Conservation (phyloP, 768 basidiomycete genomes). For the Trametopsis cervina region DNA sequence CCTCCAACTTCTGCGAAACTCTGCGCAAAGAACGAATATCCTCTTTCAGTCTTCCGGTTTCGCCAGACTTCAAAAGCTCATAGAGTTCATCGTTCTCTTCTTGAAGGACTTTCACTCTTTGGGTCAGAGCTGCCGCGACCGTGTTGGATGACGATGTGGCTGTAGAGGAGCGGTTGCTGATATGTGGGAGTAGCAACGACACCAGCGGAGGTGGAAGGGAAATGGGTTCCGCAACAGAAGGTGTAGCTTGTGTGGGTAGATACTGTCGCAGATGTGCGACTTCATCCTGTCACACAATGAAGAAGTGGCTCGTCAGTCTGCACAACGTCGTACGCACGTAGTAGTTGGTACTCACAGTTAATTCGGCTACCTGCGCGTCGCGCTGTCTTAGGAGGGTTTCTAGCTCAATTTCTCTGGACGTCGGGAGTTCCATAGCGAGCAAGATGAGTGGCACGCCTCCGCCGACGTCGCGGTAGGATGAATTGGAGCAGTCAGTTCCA, state of each 20-base stretch:
- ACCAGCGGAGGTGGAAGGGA: slow-evolving; percentile 67
- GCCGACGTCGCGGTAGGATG: not conserved
- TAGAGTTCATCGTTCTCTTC: slow-evolving; percentile 88
- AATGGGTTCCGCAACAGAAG: slow-evolving; percentile 53
- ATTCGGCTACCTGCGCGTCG: slow-evolving; percentile 63
- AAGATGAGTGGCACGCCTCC: not conserved
- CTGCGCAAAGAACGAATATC: slow-evolving; percentile 66
- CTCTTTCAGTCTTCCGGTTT: slow-evolving; percentile 78
- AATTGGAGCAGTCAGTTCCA: slow-evolving; percentile 6
- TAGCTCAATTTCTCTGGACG: slow-evolving; percentile 72
- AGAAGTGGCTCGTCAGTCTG: slow-evolving; percentile 18
- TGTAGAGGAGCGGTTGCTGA: slow-evolving; percentile 36
- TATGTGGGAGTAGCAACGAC: slow-evolving; percentile 62
- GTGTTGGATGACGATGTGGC: slow-evolving; percentile 36
- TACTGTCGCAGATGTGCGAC: slow-evolving; percentile 60
- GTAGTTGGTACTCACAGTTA: slow-evolving; percentile 49
- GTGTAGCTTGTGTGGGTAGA: slow-evolving; percentile 51
- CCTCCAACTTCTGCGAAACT: slow-evolving; percentile 63
- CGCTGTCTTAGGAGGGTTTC: slow-evolving; percentile 72
- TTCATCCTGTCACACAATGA: slow-evolving; percentile 51
- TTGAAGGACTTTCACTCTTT: slow-evolving; percentile 65
- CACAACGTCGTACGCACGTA: slow-evolving; percentile 4
- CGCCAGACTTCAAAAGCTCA: slow-evolving; percentile 61
- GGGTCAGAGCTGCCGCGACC: slow-evolving; percentile 67
- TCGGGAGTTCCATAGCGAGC: slow-evolving; percentile 57